phyloP scores from a whole-genome alignment of 2,329 filamentous ascomycete species.

The Colletotrichum sp. region DNA sequence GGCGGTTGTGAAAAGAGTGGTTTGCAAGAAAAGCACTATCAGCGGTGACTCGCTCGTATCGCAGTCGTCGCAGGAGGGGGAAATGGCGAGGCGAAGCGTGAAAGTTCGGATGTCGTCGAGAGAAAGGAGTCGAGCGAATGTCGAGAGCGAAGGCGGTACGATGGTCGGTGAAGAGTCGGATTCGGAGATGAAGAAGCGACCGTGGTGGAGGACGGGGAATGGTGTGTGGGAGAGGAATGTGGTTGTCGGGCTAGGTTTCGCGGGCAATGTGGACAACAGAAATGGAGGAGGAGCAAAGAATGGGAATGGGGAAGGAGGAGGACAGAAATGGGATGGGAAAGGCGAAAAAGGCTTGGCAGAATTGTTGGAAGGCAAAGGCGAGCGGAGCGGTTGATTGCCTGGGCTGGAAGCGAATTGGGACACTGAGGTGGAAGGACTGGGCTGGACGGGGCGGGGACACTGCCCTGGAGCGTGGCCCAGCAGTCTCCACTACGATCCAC shows the following conservation, averaged over 20 bases:
- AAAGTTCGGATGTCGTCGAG: background rate
- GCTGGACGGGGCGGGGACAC: background rate
- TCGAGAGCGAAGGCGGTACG: background rate
- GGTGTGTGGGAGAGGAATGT: background rate
- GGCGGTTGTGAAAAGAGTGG: background rate
- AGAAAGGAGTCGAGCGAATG: background rate
- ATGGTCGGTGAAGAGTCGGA: background rate
- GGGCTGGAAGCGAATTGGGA: background rate
- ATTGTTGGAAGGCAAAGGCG: background rate
- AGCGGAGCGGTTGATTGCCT: background rate
- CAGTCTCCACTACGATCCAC: background rate
- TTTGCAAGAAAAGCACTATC: background rate
- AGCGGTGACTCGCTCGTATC: background rate
- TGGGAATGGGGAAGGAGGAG: background rate
- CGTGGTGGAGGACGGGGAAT: background rate
- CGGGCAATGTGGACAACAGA: background rate
- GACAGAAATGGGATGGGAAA: conserved; percentile 6
- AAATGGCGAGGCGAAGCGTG: background rate
- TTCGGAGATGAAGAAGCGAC: background rate
- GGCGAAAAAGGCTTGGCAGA: background rate
- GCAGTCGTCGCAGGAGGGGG: background rate
- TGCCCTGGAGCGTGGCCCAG: background rate
- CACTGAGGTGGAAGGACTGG: background rate
- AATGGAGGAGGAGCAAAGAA: background rate
- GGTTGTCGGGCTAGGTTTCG: background rate